Evolutionary conservation across 1,284 basidiomycete genomes (phyloP).

Genomic region (Volvariella volvacea): DNA sequence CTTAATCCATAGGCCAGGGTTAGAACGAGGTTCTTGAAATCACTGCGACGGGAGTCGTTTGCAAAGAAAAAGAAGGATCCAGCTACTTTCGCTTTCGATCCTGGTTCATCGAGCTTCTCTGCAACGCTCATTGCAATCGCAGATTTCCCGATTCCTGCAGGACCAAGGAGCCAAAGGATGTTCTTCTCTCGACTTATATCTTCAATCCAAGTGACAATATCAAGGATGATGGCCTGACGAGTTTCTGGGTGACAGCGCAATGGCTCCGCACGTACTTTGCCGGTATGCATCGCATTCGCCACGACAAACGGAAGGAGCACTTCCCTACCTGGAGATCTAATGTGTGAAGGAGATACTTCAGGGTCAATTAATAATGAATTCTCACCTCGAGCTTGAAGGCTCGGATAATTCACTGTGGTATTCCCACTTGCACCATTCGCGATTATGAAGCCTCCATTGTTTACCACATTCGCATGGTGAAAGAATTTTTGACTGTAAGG

Average conservation of each 20-base stretch:
- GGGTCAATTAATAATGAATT: too few species aligned
- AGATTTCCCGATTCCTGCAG: conserved; percentile 1
- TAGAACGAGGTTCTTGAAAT: background rate
- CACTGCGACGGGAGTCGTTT: background rate
- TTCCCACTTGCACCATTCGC: too few species aligned
- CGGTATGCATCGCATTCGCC: too few species aligned
- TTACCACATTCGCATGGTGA: too few species aligned
- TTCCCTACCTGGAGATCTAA: too few species aligned
- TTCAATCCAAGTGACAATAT: background rate
- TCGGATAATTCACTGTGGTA: too few species aligned
- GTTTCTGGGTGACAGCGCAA: background rate
- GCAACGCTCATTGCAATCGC: background rate
- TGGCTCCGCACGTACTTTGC: too few species aligned
- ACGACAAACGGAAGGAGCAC: too few species aligned
- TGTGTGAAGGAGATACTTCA: too few species aligned
- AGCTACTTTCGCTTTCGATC: background rate
- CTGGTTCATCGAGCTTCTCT: background rate
- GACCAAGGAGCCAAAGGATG: conserved; percentile 1
- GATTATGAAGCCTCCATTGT: too few species aligned
- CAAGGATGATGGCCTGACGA: background rate
- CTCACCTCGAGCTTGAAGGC: too few species aligned
- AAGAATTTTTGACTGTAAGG: too few species aligned
- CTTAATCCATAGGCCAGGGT: background rate
- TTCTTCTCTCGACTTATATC: background rate
- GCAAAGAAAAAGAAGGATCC: background rate